A percentile compares a stretch with the other conserved stretches of the same genome.
phyloP scores from a whole-genome alignment of 176 grass and related monocot species.

The Microstegium vimineum region DNA sequence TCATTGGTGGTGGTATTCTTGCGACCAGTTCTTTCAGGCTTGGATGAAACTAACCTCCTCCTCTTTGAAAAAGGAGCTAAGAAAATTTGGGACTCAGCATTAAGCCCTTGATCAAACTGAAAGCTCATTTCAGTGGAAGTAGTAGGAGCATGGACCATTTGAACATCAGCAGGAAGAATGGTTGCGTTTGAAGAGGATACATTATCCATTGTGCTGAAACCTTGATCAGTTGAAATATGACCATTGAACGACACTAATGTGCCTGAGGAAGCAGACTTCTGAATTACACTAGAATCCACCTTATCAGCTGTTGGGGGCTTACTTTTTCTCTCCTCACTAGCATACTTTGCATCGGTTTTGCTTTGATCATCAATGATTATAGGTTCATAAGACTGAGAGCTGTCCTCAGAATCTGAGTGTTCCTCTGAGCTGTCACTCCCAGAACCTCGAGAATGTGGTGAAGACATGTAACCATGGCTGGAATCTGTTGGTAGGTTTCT shows the following conservation, averaged over 20 bases:
- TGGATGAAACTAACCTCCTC: slow-evolving; percentile 55
- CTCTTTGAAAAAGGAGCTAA: slow-evolving; percentile 50
- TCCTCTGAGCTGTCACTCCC: slow-evolving; percentile 49
- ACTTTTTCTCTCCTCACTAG: slow-evolving; percentile 18
- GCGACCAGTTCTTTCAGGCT: slow-evolving; percentile 44
- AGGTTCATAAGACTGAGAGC: slow-evolving; percentile 38
- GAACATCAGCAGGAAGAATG: slow-evolving; percentile 38
- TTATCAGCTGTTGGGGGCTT: slow-evolving; percentile 20
- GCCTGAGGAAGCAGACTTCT: slow-evolving; percentile 33
- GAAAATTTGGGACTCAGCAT: slow-evolving; percentile 45
- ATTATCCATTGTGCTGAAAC: slow-evolving; percentile 22
- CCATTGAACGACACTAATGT: slow-evolving; percentile 27
- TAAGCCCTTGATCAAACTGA: slow-evolving; percentile 46
- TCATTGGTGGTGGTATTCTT: slow-evolving; percentile 19
- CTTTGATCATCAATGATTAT: slow-evolving; percentile 19
- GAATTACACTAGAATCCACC: slow-evolving; percentile 31
- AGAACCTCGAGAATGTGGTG: slow-evolving; percentile 34
- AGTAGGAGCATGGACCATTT: slow-evolving; percentile 38
- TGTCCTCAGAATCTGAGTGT: slow-evolving; percentile 42
- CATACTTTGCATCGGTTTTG: slow-evolving; percentile 22
- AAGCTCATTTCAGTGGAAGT: slow-evolving; percentile 43
- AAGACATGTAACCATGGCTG: slow-evolving; percentile 41
- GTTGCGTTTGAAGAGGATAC: slow-evolving; percentile 17
- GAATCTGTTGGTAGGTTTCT: slow-evolving; percentile 66
- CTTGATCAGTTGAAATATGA: slow-evolving; percentile 41